phyloP scores from a whole-genome alignment of 176 grass and related monocot species.

The Eleusine coracana region DNA sequence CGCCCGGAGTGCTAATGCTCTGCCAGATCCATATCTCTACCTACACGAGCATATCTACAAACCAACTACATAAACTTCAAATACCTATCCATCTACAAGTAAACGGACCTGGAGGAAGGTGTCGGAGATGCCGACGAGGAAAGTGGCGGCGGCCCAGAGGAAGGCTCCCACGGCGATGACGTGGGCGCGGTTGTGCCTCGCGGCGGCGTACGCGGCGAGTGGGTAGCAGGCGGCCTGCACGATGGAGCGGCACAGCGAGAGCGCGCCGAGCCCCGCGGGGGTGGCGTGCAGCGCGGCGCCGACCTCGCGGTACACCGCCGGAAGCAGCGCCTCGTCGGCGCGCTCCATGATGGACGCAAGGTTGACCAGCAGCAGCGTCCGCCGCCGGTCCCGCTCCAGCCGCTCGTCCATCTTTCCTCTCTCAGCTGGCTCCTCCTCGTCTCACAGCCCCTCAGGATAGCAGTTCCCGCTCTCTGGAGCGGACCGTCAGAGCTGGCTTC shows the following conservation, averaged over 20 bases:
- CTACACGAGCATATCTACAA: background rate
- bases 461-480: background rate
- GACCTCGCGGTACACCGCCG: slow-evolving; percentile 74
- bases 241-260: slow-evolving; percentile 62
- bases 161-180: slow-evolving; percentile 71
- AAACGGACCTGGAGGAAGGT: slow-evolving; percentile 61
- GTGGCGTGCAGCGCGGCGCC: slow-evolving; percentile 59
- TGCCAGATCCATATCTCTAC: too few relatives aligned
- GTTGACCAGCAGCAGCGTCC: slow-evolving; percentile 52
- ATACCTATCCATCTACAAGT: background rate
- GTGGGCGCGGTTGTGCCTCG: slow-evolving; percentile 51
- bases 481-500: background rate
- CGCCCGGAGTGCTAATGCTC: too few relatives aligned
- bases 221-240: slow-evolving; percentile 69
- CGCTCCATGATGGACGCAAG: slow-evolving; percentile 65
- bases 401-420: slow-evolving; percentile 27
- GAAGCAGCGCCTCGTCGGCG: slow-evolving; percentile 69
- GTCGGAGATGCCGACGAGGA: slow-evolving; percentile 63
- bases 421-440: background rate
- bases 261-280: slow-evolving; percentile 63
- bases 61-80: background rate
- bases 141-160: slow-evolving; percentile 72
- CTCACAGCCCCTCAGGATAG: background rate
- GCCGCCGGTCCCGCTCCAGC: slow-evolving; percentile 42
- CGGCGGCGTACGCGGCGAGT: slow-evolving; percentile 60